Base-by-base conservation (phyloP, 345 rosid species). In the Reutealis trisperma region DNA sequence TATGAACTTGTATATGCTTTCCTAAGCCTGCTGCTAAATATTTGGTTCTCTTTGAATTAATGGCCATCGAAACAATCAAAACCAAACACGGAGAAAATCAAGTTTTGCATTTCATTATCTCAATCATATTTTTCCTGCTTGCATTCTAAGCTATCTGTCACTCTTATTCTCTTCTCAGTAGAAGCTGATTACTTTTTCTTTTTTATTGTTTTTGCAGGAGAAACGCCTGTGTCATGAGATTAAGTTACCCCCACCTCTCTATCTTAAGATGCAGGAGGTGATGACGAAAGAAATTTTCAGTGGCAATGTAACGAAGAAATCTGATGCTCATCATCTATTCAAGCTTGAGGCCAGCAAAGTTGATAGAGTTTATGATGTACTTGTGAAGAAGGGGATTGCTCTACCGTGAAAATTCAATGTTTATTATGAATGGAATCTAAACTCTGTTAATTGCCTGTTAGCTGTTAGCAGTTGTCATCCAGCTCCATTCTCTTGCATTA, bases 341-440 rank as follows among this genome's bases (percentile, higher is more conserved):
- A 88, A 85, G 92, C 83, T 92, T 12, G 99, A 96, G 44, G 78
- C 95, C 19, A 84, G 81, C 87, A 96, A 89, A 87, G 85, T 90
- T 45, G 99, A 96, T 57, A 79, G 93, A 58, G 97, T 96, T 24
- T 94, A 93, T 74, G 97, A 96, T 67, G 90, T 94, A 89, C 95
- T 96, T 54, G 97, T 94, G 83, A 91, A 89, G 81, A 96, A 96
- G 82, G 99, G 98, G 55, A 87, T 96, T 78, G 97, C 97, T 77
- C 90, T 79, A 2, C 89, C 89, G 5, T 90, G 41, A 55, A 41
- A 0, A 1, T 24, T 37, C 24, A 34, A 25, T 30, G 15, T 44
- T 67, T n/a, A 18, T 25, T 45, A 27, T 27, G 30, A 27, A 22
- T 24, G 27, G 27, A 21, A 67, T 14, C 11, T 22, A 5, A 67